Conservation (phyloP, 352 stramenopile species). For the Pythium rhizo-oryzae region DNA sequence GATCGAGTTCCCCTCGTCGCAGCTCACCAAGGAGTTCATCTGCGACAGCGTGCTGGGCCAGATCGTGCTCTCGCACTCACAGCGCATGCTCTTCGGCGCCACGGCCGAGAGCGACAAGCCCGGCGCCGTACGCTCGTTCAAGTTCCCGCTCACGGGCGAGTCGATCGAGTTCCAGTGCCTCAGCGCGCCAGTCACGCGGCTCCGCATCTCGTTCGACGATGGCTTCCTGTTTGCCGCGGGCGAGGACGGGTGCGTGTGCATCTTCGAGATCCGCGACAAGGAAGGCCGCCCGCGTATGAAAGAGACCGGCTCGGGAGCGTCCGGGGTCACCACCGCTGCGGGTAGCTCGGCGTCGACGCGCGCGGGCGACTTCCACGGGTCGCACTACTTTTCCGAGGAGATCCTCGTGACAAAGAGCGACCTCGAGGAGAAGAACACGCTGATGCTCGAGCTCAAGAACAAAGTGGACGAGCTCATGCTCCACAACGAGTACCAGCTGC, state of each 20-base stretch:
- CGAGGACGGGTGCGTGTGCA: constrained; percentile 85
- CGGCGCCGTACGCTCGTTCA: constrained; percentile 85
- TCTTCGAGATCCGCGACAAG: constrained; percentile 90
- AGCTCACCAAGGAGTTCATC: constrained; percentile 83
- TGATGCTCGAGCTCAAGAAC: constrained; percentile 93
- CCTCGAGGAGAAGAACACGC: constrained; percentile 91
- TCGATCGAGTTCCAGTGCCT: constrained; percentile 89
- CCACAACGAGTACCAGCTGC: constrained; percentile 95
- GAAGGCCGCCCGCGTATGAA: constrained; percentile 67
- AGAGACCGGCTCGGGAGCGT: constrained; percentile 19
- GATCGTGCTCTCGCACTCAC: constrained; percentile 80
- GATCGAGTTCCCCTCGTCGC: constrained; percentile 82
- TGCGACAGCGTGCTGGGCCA: constrained; percentile 82
- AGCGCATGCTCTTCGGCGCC: constrained; percentile 91
- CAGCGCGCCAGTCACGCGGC: constrained; percentile 71
- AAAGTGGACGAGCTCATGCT: constrained; percentile 95
- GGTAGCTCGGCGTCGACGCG: constrained; percentile 12
- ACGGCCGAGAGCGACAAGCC: constrained; percentile 72
- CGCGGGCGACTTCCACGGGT: constrained; percentile 26
- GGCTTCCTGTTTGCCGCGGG: constrained; percentile 88
- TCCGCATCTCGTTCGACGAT: constrained; percentile 89
- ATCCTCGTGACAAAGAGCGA: constrained; percentile 90
- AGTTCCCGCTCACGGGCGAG: constrained; percentile 90
- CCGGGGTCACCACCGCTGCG: constrained; percentile 18
- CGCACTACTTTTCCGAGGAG: constrained; percentile 64